Conservation (phyloP, 2,329 filamentous ascomycete species). For the Phialophora chinensis region DNA sequence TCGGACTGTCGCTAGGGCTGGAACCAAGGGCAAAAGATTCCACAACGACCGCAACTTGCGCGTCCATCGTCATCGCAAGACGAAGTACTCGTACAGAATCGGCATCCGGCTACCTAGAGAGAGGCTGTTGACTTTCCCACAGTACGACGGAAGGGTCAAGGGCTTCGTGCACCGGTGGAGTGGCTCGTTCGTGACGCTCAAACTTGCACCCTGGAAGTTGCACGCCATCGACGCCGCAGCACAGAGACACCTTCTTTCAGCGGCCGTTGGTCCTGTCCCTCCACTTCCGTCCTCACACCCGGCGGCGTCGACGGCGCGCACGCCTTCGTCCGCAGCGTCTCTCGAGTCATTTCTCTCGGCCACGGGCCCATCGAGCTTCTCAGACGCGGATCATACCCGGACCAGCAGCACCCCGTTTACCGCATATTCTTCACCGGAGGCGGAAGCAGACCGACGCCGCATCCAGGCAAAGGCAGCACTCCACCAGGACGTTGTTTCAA, state of each 20-base stretch:
- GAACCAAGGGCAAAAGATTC: slow-evolving; percentile 5
- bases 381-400: not conserved
- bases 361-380: slow-evolving; percentile 5
- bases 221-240: not conserved
- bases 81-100: slow-evolving; percentile 16
- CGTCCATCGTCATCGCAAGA: slow-evolving; percentile 17
- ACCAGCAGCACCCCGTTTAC: not conserved
- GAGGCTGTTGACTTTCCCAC: slow-evolving; percentile 8
- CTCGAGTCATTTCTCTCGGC: not conserved
- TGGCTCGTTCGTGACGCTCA: slow-evolving; percentile 21
- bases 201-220: slow-evolving; percentile 4
- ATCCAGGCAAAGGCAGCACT: not conserved
- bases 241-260: not conserved
- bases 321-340: not conserved
- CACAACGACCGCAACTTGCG: not conserved
- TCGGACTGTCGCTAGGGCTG: slow-evolving; percentile 6
- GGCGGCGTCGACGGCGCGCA: not conserved
- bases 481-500: not conserved
- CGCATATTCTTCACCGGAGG: not conserved
- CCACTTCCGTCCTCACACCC: not conserved
- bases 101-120: slow-evolving; percentile 14
- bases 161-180: not conserved
- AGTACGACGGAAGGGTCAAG: slow-evolving; percentile 6
- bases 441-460: not conserved
- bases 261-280: not conserved